Percentiles rank a stretch among this genome's conserved stretches.
Evolutionary conservation across 2,329 filamentous ascomycete genomes (phyloP).

Genomic region (Alternaria solani): DNA sequence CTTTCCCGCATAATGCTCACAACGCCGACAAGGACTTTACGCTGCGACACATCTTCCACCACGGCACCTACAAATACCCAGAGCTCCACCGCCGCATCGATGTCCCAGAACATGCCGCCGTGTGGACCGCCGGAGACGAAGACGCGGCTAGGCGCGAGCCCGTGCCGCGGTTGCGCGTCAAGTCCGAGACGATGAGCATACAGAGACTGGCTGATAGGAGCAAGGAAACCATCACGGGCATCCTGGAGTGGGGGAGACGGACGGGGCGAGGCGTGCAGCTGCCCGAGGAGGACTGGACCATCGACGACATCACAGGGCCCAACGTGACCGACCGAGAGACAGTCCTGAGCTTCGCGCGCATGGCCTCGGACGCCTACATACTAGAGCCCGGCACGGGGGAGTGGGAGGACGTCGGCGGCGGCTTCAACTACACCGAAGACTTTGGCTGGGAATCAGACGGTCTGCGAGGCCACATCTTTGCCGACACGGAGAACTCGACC

Average conservation of each 20-base stretch:
- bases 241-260: conserved; percentile 76
- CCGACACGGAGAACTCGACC: conserved; percentile 83
- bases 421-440: conserved; percentile 84
- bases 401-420: conserved; percentile 75
- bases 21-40: conserved; percentile 41
- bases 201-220: conserved; percentile 82
- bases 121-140: conserved; percentile 71
- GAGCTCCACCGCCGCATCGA: conserved; percentile 79
- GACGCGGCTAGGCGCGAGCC: conserved; percentile 50
- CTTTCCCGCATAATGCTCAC: conserved; percentile 32
- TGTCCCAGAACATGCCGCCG: conserved; percentile 66
- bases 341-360: conserved; percentile 82
- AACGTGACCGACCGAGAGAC: conserved; percentile 87
- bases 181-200: conserved; percentile 73
- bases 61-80: conserved; percentile 82
- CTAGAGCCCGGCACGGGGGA: conserved; percentile 73
- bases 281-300: conserved; percentile 78
- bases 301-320: conserved; percentile 79
- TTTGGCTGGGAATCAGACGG: conserved; percentile 95
- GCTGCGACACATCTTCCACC: conserved; percentile 90
- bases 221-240: conserved; percentile 76
- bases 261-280: conserved; percentile 73
- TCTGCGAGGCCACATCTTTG: conserved; percentile 89
- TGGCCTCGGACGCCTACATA: conserved; percentile 91
- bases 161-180: conserved; percentile 59